These are phyloP conservation scores for Lasiosphaeria ovina DNA, from an alignment of 495 filamentous ascomycete species.

Conservation along the genomic window DNA sequence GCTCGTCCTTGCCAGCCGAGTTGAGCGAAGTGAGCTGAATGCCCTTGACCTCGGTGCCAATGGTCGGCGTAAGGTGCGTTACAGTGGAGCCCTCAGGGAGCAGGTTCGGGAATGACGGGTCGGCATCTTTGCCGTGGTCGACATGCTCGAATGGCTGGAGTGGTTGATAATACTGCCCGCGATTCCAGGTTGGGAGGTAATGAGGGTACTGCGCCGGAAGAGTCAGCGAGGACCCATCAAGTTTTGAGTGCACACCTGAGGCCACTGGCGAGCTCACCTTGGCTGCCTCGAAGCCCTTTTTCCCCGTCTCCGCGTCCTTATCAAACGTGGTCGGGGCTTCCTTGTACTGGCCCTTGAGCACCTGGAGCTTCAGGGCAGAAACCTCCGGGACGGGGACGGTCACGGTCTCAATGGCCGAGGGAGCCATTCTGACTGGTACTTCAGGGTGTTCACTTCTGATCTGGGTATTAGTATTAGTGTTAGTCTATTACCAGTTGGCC, in stretches of 20 bases:
- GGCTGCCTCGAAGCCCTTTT: slow-evolving; percentile 44
- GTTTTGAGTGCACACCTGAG: neutral
- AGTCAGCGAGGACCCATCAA: neutral
- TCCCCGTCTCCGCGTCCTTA: slow-evolving; percentile 47
- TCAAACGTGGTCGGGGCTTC: slow-evolving; percentile 55
- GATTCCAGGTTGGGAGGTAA: slow-evolving; percentile 75
- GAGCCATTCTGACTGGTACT: slow-evolving; percentile 26
- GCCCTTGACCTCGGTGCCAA: slow-evolving; percentile 73
- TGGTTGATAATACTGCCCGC: slow-evolving; percentile 57
- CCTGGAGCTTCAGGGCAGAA: slow-evolving; percentile 32
- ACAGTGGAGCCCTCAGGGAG: slow-evolving; percentile 51
- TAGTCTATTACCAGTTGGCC: too few species aligned
- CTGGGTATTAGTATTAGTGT: neutral
- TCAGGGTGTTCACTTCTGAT: neutral
- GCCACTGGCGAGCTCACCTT: slow-evolving; percentile 28
- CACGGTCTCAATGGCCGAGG: slow-evolving; percentile 34
- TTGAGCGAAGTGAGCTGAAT: slow-evolving; percentile 70
- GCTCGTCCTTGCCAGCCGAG: slow-evolving; percentile 70
- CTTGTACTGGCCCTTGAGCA: slow-evolving; percentile 58
- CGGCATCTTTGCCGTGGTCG: slow-evolving; percentile 72
- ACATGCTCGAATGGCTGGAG: slow-evolving; percentile 67
- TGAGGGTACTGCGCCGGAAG: slow-evolving; percentile 57
- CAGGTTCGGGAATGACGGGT: slow-evolving; percentile 65
- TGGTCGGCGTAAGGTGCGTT: slow-evolving; percentile 65
- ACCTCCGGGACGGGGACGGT: slow-evolving; percentile 30